phyloP scores from a whole-genome alignment of 2,329 filamentous ascomycete genomes.

The Xylariaceae sp. region DNA sequence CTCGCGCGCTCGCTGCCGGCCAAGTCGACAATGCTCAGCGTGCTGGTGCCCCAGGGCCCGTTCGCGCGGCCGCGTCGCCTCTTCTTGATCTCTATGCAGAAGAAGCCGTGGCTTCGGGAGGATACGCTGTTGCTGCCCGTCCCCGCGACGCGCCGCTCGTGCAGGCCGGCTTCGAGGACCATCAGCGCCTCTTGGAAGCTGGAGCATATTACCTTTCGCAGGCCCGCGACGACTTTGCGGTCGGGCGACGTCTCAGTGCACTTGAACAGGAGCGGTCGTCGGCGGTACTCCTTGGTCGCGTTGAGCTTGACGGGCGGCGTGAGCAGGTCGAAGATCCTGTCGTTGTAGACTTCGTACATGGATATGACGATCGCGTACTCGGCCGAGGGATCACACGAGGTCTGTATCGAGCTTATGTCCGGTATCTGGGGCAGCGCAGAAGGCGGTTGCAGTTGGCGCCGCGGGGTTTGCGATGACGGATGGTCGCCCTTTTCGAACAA shows the following conservation, averaged over 20 bases:
- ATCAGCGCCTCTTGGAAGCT: conserved; percentile 78
- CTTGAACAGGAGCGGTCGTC: conserved; percentile 87
- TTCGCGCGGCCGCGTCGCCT: conserved; percentile 46
- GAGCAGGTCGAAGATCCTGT: conserved; percentile 91
- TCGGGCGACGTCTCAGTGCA: conserved; percentile 82
- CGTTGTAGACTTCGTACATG: conserved; percentile 99
- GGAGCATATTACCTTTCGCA: conserved; percentile 84
- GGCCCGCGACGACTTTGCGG: conserved; percentile 87
- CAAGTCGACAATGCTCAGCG: conserved; percentile 83
- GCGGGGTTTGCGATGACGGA: conserved; percentile 50
- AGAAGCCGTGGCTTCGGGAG: conserved; percentile 91
- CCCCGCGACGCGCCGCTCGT: conserved; percentile 80
- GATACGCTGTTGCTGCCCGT: conserved; percentile 91
- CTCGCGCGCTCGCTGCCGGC: conserved; percentile 90
- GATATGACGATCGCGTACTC: conserved; percentile 88
- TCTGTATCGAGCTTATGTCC: conserved; percentile 63
- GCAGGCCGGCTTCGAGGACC: conserved; percentile 82
- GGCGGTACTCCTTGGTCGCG: conserved; percentile 62
- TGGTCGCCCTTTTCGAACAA: conserved; percentile 43
- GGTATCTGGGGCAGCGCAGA: conserved; percentile 69
- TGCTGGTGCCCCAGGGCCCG: conserved; percentile 67
- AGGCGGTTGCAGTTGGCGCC: conserved; percentile 60
- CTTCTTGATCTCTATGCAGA: conserved; percentile 92
- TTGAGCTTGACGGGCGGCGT: conserved; percentile 56
- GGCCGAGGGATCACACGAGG: conserved; percentile 61